These are phyloP conservation scores for Ziziphus jujuba DNA, from an alignment of 306 rosid species.

Conservation along the genomic window DNA sequence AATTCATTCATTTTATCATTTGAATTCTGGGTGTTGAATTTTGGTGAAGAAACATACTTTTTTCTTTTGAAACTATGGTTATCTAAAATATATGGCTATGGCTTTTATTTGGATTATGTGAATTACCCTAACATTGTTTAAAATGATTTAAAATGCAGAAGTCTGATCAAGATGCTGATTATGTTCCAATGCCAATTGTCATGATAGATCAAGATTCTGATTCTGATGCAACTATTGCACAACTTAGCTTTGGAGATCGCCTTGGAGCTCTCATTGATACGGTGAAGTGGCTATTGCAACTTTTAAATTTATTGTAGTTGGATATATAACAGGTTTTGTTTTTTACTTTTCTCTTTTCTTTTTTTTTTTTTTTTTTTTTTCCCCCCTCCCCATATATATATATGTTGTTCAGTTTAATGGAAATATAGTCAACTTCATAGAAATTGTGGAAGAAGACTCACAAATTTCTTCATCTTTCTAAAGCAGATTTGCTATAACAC, in stretches of 20 bases:
- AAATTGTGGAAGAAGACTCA: neutral
- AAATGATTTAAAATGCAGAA: constrained; percentile 50
- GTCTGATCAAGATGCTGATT: constrained; percentile 43
- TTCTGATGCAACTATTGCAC: constrained; percentile 80
- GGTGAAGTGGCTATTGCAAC: constrained; percentile 46
- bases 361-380: too few relatives aligned
- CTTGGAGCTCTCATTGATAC: constrained; percentile 98
- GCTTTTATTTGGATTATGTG: neutral
- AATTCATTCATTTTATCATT: neutral
- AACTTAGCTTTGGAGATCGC: constrained; percentile 94
- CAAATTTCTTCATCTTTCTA: neutral
- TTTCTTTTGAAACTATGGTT: neutral
- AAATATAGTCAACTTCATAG: neutral
- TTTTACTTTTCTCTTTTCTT: too few relatives aligned
- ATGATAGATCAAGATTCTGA: constrained; percentile 83
- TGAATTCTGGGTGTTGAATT: neutral
- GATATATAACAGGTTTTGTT: neutral
- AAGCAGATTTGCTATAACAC: constrained; percentile 1
- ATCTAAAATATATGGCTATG: neutral
- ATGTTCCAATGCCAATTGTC: constrained; percentile 79
- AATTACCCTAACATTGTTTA: constrained; percentile 25
- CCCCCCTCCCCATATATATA: neutral
- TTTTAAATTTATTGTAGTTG: neutral
- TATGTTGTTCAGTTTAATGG: neutral
- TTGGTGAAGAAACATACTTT: neutral